These are phyloP conservation scores for Dalechampia spathulata DNA, from an alignment of 441 rosid species.

Conservation along the genomic window DNA sequence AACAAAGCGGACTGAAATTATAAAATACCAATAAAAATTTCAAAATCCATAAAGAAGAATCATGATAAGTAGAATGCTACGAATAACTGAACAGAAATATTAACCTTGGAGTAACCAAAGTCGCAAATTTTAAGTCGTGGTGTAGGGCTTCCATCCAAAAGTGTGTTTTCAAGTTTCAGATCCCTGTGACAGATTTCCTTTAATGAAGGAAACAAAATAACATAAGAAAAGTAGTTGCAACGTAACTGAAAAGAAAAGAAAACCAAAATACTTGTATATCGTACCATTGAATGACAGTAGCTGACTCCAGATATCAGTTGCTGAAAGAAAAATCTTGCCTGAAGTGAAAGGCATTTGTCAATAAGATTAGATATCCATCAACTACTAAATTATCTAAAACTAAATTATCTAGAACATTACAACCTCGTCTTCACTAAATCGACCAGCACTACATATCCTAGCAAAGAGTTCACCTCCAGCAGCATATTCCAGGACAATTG, in stretches of 20 bases:
- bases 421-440: slow-evolving; percentile 96
- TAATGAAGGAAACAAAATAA: slow-evolving; percentile 7
- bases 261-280: not conserved
- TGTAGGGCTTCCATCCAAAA: slow-evolving; percentile 86
- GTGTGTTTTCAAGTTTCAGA: slow-evolving; percentile 86
- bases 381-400: not conserved
- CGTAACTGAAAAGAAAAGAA: not conserved
- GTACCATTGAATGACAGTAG: slow-evolving; percentile 74
- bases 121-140: slow-evolving; percentile 93
- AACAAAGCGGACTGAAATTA: slow-evolving; percentile 59
- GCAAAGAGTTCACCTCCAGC: slow-evolving; percentile 94
- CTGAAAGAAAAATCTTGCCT: slow-evolving; percentile 94
- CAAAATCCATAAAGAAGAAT: not conserved
- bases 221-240: not conserved
- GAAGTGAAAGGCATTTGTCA: slow-evolving; percentile 18
- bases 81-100: not conserved
- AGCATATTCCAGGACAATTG: slow-evolving; percentile 90
- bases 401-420: not conserved
- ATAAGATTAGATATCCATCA: slow-evolving; percentile 5
- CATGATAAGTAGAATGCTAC: not conserved
- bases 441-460: slow-evolving; percentile 82
- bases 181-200: slow-evolving; percentile 97
- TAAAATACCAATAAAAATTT: slow-evolving; percentile 1
- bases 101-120: slow-evolving; percentile 92
- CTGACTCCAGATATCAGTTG: slow-evolving; percentile 86